These are phyloP conservation scores for Xylaria sp. DNA, from an alignment of 2,329 filamentous ascomycete species.

Conservation along the genomic window DNA sequence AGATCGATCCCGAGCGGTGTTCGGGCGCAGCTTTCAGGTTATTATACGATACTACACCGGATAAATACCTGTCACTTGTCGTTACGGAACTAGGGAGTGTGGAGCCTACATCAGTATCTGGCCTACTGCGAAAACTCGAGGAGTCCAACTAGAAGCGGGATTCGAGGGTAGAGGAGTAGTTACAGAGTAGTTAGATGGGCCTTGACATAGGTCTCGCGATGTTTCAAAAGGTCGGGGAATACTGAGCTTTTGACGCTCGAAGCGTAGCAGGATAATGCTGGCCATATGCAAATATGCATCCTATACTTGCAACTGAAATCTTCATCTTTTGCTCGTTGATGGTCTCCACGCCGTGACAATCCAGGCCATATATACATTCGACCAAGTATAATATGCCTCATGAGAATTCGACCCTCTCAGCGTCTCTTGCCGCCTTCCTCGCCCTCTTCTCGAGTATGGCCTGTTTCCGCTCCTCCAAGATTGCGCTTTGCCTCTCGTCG, in stretches of 20 bases:
- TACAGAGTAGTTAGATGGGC: conserved; percentile 14
- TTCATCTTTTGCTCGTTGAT: conserved; percentile 7
- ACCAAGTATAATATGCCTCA: conserved; percentile 13
- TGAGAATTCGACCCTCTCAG: conserved; percentile 35
- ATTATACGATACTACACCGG: conserved; percentile 90
- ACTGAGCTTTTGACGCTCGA: background rate
- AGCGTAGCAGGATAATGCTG: background rate
- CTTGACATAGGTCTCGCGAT: background rate
- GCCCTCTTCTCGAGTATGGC: conserved; percentile 86
- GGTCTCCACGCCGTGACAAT: conserved; percentile 6
- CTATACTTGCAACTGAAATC: conserved; percentile 8
- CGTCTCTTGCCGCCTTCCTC: conserved; percentile 70
- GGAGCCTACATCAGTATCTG: conserved; percentile 81
- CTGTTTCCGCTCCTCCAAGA: conserved; percentile 78
- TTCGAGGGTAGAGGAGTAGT: conserved; percentile 12
- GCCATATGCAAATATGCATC: conserved; percentile 1
- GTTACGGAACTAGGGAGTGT: conserved; percentile 89
- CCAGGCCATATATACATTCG: conserved; percentile 28
- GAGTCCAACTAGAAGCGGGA: conserved; percentile 49
- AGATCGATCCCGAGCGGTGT: conserved; percentile 77
- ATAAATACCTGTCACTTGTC: conserved; percentile 83
- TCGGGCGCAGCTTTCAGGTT: conserved; percentile 60
- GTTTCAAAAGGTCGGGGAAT: background rate
- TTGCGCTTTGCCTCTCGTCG: conserved; percentile 76
- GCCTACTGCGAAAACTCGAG: conserved; percentile 59